Evolutionary conservation across 2,329 filamentous ascomycete genomes (phyloP).

Genomic region (Colletotrichum lindemuthianum): DNA sequence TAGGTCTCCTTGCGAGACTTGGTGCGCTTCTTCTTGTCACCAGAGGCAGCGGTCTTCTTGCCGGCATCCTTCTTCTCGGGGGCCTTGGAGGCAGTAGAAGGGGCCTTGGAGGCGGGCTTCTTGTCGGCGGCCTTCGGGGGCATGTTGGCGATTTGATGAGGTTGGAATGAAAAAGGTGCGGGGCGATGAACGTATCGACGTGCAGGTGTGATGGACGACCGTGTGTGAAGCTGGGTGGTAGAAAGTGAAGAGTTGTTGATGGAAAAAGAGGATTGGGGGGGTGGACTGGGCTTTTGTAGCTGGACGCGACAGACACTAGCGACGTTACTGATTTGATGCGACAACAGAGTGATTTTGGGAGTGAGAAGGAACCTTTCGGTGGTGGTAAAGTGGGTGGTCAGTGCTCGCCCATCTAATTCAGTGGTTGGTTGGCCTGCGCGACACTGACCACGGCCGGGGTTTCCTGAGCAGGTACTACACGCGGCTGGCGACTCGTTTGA

Average conservation of each 20-base stretch:
- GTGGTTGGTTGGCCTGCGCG: slow-evolving; percentile 5
- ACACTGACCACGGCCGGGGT: not conserved
- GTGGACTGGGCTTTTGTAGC: slow-evolving; percentile 69
- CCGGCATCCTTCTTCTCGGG: slow-evolving; percentile 99
- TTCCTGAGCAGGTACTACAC: too few relatives aligned
- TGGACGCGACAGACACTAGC: slow-evolving; percentile 62
- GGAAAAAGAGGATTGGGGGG: slow-evolving; percentile 59
- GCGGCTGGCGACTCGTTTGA: too few relatives aligned
- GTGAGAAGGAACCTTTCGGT: slow-evolving; percentile 32
- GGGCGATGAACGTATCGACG: slow-evolving; percentile 22
- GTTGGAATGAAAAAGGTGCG: slow-evolving; percentile 14
- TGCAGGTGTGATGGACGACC: slow-evolving; percentile 37
- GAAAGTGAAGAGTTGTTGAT: slow-evolving; percentile 56
- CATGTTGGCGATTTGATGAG: slow-evolving; percentile 71
- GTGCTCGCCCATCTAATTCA: not conserved
- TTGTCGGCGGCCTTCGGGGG: slow-evolving; percentile 98
- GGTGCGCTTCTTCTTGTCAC: slow-evolving; percentile 99
- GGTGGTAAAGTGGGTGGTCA: slow-evolving; percentile 12
- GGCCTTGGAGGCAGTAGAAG: slow-evolving; percentile 75
- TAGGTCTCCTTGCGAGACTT: slow-evolving; percentile 99
- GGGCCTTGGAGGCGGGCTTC: slow-evolving; percentile 98
- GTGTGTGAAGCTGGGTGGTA: slow-evolving; percentile 46
- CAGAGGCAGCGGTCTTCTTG: slow-evolving; percentile 98
- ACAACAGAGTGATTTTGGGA: slow-evolving; percentile 43
- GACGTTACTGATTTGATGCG: slow-evolving; percentile 65